Percentiles rank a stretch among this genome's conserved stretches.
These are phyloP conservation scores for Trichoderma koningii DNA, from an alignment of 2,329 filamentous ascomycete genomes.

Conservation along the genomic window DNA sequence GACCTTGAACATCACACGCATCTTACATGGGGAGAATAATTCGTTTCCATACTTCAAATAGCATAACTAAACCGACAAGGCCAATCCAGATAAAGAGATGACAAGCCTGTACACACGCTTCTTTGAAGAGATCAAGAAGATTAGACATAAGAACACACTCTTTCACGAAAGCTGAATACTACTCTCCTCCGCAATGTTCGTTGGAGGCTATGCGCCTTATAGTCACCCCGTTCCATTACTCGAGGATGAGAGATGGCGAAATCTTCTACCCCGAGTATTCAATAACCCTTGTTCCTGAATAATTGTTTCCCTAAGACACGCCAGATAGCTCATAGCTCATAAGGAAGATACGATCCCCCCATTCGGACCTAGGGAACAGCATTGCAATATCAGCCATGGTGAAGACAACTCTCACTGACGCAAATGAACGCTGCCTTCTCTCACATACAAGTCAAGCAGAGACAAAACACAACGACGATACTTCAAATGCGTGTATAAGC, in stretches of 20 bases:
- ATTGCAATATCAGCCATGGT: not conserved
- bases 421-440: not conserved
- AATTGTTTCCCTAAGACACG: too few relatives aligned
- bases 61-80: not conserved
- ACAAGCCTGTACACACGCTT: too few relatives aligned
- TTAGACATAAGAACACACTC: not conserved
- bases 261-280: too few relatives aligned
- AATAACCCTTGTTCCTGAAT: too few relatives aligned
- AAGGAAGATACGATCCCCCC: not conserved
- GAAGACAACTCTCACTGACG: not conserved
- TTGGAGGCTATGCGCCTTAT: too few relatives aligned
- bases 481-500: slow-evolving; percentile 25
- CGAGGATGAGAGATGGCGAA: too few relatives aligned
- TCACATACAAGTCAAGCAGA: not conserved
- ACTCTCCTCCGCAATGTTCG: not conserved
- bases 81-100: too few relatives aligned
- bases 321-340: not conserved
- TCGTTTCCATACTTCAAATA: not conserved
- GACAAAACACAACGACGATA: not conserved
- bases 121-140: too few relatives aligned
- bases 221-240: too few relatives aligned
- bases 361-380: not conserved
- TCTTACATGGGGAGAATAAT: not conserved
- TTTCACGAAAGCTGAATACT: not conserved
- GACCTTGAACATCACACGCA: not conserved